Percentiles rank a stretch among this genome's conserved stretches.
Conservation (phyloP, 1,139 yeast species). For the Wickerhamomyces sp. region DNA sequence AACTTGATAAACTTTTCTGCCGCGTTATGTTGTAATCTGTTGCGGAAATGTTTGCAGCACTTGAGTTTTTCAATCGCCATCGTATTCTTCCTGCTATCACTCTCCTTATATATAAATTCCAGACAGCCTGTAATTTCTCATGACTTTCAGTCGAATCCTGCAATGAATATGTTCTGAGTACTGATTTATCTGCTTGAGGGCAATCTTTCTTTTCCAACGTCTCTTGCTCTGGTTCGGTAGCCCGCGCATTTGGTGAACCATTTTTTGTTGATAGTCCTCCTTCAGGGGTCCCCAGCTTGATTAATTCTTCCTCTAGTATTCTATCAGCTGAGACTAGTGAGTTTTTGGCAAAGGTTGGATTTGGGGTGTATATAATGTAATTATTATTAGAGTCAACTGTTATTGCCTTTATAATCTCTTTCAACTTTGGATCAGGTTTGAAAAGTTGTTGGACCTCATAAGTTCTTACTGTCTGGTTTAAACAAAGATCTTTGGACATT, state of each 20-base stretch:
- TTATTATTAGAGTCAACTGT: slow-evolving; percentile 23
- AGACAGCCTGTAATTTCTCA: slow-evolving; percentile 18
- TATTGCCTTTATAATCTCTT: slow-evolving; percentile 13
- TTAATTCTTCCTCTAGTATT: slow-evolving; percentile 15
- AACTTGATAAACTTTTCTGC: slow-evolving; percentile 11
- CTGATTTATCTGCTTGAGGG: slow-evolving; percentile 7
- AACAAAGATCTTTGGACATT: slow-evolving; percentile 20
- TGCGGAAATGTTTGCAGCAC: slow-evolving; percentile 4
- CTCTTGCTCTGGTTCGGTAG: background rate
- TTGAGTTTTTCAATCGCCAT: slow-evolving; percentile 23
- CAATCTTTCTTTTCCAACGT: slow-evolving; percentile 1
- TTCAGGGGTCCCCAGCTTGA: slow-evolving; percentile 14
- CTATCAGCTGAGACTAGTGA: slow-evolving; percentile 20
- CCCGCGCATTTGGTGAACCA: no score
- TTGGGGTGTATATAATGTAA: slow-evolving; percentile 21
- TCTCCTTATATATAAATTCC: slow-evolving; percentile 26
- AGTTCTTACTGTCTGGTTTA: slow-evolving; percentile 13
- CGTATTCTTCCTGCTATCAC: slow-evolving; percentile 25
- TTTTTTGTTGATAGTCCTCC: no score
- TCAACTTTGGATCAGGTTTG: slow-evolving; percentile 13
- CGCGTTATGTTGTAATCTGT: background rate
- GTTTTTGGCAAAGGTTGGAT: slow-evolving; percentile 15
- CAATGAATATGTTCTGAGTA: slow-evolving; percentile 18
- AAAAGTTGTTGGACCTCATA: slow-evolving; percentile 7
- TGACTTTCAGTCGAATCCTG: slow-evolving; percentile 12